phyloP scores from a whole-genome alignment of 2,329 filamentous ascomycete genomes.

The Neoscytalidium dimidiatum region DNA sequence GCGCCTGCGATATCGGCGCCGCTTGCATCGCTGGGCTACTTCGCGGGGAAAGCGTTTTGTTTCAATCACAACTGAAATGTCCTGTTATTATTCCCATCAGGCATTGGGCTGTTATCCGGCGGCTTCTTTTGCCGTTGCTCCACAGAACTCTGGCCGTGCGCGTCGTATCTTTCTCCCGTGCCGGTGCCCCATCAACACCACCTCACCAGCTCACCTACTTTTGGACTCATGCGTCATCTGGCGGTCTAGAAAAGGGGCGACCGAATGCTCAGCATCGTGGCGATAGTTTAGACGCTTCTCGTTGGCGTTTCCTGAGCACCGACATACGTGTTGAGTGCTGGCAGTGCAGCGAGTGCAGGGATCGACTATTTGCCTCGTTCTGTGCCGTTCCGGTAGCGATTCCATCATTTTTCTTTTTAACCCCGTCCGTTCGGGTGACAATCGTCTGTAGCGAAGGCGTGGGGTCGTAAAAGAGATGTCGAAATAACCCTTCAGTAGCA shows the following conservation, averaged over 20 bases:
- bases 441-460: no score
- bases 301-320: background rate
- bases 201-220: background rate
- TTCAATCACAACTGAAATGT: background rate
- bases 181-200: background rate
- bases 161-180: background rate
- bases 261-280: background rate
- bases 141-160: background rate
- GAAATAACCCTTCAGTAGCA: no score
- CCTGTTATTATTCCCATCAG: no score
- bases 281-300: background rate
- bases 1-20: background rate
- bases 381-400: background rate
- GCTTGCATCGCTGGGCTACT: background rate
- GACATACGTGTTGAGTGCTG: background rate
- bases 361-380: background rate
- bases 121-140: no score
- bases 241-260: constrained; percentile 12
- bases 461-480: no score
- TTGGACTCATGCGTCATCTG: background rate
- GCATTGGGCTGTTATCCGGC: no score
- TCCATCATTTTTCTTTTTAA: no score
- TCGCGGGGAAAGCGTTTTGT: background rate
- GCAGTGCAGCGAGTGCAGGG: background rate
- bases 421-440: no score